These are phyloP conservation scores for Cyberlindnera bimundalis DNA, from an alignment of 805 yeast species.

Conservation along the genomic window DNA sequence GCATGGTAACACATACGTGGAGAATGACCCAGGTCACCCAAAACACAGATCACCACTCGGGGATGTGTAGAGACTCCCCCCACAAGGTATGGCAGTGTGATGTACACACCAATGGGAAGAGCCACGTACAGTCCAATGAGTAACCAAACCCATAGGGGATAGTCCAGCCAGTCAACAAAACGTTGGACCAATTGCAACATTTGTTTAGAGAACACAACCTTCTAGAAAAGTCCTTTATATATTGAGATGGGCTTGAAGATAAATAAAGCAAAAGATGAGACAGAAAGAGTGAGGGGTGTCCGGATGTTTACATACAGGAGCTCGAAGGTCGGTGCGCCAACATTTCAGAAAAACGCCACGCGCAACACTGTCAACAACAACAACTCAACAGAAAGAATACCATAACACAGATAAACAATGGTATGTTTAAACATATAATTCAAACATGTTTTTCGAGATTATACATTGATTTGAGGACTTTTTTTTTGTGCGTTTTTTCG, in stretches of 20 bases:
- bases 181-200: background rate
- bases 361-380: slow-evolving; percentile 6
- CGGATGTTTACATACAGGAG: too few relatives aligned
- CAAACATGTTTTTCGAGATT: too few relatives aligned
- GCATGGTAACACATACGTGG: slow-evolving; percentile 96
- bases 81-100: slow-evolving; percentile 33
- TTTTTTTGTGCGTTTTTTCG: too few relatives aligned
- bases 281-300: slow-evolving; percentile 1
- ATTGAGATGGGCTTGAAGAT: background rate
- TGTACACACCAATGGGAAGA: slow-evolving; percentile 34
- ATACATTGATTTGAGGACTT: too few relatives aligned
- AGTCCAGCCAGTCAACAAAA: slow-evolving; percentile 22
- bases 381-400: background rate
- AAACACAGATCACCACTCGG: slow-evolving; percentile 71
- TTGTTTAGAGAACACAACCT: background rate
- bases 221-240: too few relatives aligned
- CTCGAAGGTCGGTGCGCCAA: too few relatives aligned
- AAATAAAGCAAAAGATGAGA: background rate
- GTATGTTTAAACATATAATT: slow-evolving; percentile 3
- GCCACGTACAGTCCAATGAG: slow-evolving; percentile 43
- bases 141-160: slow-evolving; percentile 40
- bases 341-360: slow-evolving; percentile 1
- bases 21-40: slow-evolving; percentile 93
- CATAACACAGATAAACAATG: background rate
- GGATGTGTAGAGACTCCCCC: slow-evolving; percentile 38